Conservation (phyloP, 2,329 filamentous ascomycete species). For the Xylariales sp. region DNA sequence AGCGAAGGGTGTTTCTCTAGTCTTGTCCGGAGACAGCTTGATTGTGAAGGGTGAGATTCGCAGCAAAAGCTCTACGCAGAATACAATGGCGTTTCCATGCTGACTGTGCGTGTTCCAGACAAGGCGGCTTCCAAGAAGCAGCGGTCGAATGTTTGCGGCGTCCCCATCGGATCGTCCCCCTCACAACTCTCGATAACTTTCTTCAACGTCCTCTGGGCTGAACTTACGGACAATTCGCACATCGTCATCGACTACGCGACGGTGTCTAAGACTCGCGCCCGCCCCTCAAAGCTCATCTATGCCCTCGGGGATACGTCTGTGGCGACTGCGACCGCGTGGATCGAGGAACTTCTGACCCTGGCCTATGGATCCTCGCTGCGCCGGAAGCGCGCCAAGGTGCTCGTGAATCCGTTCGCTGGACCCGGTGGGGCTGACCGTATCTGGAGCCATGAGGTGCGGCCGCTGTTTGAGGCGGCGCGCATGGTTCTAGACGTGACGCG, state of each 20-base stretch:
- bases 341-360: slow-evolving; percentile 57
- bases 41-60: slow-evolving; percentile 2
- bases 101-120: slow-evolving; percentile 13
- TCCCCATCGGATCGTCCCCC: slow-evolving; percentile 14
- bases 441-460: slow-evolving; percentile 72
- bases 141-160: slow-evolving; percentile 19
- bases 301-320: slow-evolving; percentile 35
- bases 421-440: slow-evolving; percentile 70
- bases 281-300: slow-evolving; percentile 59
- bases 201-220: slow-evolving; percentile 82
- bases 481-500: slow-evolving; percentile 71
- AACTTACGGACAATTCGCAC: slow-evolving; percentile 52
- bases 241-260: slow-evolving; percentile 72
- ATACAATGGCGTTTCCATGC: not conserved
- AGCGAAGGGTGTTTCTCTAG: not conserved
- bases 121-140: slow-evolving; percentile 14
- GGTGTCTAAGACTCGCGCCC: slow-evolving; percentile 54
- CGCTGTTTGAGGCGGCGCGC: slow-evolving; percentile 76
- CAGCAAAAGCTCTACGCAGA: not conserved
- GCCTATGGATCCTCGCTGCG: slow-evolving; percentile 68
- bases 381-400: slow-evolving; percentile 75
- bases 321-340: slow-evolving; percentile 55
- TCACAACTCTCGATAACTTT: slow-evolving; percentile 54
- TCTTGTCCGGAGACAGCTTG: slow-evolving; percentile 1
- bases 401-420: slow-evolving; percentile 89